Base-by-base conservation (phyloP, 2,329 filamentous ascomycete species). In the Neofusicoccum kwambonambiense region DNA sequence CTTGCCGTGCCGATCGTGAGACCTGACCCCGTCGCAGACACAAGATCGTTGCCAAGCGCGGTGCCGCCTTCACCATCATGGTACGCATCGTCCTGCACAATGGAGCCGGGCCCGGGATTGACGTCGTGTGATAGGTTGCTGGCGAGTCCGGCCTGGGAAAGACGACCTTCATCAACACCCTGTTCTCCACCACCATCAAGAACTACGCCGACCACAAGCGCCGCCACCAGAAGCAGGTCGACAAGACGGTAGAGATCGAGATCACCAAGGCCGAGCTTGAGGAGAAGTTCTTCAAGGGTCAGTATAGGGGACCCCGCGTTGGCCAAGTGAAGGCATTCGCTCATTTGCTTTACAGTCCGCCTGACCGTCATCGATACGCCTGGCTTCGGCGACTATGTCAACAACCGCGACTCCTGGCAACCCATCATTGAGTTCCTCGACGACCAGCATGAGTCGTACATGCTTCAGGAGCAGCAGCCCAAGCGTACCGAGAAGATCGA, bases 201-300 rank as follows among this genome's bases (percentile, higher is more conserved):
- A 99, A 98, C 87, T 99, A 99, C 81, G 95, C 95, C 87, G 95
- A 99, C 82, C 94, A 99, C 88, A 97, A 97, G 87, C 91, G 93
- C 82, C 92, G 95, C 77, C 95, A 99, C 82, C 92, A 95, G 83
- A 99, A 99, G 89, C 95, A 99, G 85, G 88, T 98, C 72, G 95
- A 99, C 85, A 98, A 98, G 88, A 99, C 95, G 11, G 95, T 99
- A 70, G 96, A 99, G 85, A 99, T 99, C 73, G 95, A 99, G 82
- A 99, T 99, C 78, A 99, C 95, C 80, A 99, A 99, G 87, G 95
- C 95, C 66, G 95, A 99, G 85, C 85, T 99, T 69, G 95, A 99
- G 84, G 95, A 99, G 90, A 99, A 99, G 86, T 99, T 99, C 87
- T 99, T 99, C 90, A 99, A 99, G 87, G 94, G 94, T 97, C 73